phyloP scores from a whole-genome alignment of 2,329 filamentous ascomycete species.

The Fusarium sp. region DNA sequence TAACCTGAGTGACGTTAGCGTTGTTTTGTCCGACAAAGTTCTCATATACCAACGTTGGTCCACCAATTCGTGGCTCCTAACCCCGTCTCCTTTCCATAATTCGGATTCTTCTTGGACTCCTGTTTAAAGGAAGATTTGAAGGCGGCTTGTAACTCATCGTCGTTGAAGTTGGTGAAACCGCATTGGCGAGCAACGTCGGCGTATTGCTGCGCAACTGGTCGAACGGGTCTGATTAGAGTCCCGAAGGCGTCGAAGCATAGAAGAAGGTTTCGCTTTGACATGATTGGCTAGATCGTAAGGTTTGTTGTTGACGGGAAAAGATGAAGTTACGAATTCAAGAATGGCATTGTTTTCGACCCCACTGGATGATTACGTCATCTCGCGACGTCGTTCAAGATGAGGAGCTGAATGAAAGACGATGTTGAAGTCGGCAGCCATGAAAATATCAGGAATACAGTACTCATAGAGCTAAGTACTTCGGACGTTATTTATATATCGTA shows the following conservation, averaged over 20 bases:
- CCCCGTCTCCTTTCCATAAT: constrained; percentile 34
- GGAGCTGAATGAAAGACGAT: neutral
- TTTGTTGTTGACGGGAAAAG: too few relatives aligned
- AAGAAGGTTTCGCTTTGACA: constrained; percentile 48
- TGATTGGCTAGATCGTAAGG: neutral
- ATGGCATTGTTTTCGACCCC: neutral
- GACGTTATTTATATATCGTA: too few relatives aligned
- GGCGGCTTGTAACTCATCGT: constrained; percentile 31
- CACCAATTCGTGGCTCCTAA: constrained; percentile 39
- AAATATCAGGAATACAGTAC: too few relatives aligned
- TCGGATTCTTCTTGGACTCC: constrained; percentile 30
- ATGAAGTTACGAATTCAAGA: neutral
- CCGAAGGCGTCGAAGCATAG: constrained; percentile 41
- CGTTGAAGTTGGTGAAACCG: constrained; percentile 24
- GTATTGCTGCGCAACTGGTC: constrained; percentile 30
- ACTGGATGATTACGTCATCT: constrained; percentile 23
- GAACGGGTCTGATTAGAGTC: constrained; percentile 25
- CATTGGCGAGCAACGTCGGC: constrained; percentile 35
- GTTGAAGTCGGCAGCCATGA: rapidly evolving
- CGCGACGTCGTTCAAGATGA: neutral
- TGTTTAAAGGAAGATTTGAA: constrained; percentile 27
- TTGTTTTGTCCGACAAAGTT: rapidly evolving
- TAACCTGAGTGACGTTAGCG: constrained; percentile 24
- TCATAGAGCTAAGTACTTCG: too few relatives aligned
- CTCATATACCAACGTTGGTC: constrained; percentile 24